Conservation (phyloP, 177 flowering plant genomes). For the Tripterygium wilfordii region DNA sequence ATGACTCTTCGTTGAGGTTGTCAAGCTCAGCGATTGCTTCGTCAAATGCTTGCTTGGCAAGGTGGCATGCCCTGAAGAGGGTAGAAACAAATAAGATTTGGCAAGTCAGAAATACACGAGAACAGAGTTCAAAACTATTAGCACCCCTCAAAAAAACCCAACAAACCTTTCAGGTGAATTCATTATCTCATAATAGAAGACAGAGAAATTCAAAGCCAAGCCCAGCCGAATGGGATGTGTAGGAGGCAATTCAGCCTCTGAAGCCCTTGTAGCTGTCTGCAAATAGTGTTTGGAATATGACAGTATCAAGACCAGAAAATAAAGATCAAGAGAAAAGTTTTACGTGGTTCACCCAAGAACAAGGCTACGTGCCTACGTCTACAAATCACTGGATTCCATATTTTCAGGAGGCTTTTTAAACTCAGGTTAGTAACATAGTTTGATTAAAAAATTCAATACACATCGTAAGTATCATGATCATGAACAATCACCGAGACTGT, state of each 20-base stretch:
- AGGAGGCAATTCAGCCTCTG: conserved; percentile 41
- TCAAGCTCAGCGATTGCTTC: conserved; percentile 51
- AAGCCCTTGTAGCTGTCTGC: conserved; percentile 32
- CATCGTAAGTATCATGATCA: no score
- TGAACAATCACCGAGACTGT: no score
- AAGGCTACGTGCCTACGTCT: no score
- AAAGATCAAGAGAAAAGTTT: no score
- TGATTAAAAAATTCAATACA: no score
- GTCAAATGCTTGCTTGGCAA: no score
- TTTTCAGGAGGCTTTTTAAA: no score
- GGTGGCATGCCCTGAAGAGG: conserved; percentile 37
- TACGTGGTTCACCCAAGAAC: no score
- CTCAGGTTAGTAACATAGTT: no score
- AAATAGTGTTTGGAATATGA: no score
- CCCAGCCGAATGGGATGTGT: conserved; percentile 50
- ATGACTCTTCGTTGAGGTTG: conserved; percentile 37
- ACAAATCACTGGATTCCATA: no score
- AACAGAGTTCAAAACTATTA: not conserved
- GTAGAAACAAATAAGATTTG: not conserved
- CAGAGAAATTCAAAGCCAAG: conserved; percentile 45
- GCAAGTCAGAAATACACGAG: not conserved
- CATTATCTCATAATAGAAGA: conserved; percentile 48
- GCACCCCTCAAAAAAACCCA: not conserved
- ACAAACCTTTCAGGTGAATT: conserved; percentile 42
- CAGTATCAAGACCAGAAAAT: no score